phyloP scores from a whole-genome alignment of 2,329 filamentous ascomycete genomes.

The Stagonosporopsis chrysanthemi region DNA sequence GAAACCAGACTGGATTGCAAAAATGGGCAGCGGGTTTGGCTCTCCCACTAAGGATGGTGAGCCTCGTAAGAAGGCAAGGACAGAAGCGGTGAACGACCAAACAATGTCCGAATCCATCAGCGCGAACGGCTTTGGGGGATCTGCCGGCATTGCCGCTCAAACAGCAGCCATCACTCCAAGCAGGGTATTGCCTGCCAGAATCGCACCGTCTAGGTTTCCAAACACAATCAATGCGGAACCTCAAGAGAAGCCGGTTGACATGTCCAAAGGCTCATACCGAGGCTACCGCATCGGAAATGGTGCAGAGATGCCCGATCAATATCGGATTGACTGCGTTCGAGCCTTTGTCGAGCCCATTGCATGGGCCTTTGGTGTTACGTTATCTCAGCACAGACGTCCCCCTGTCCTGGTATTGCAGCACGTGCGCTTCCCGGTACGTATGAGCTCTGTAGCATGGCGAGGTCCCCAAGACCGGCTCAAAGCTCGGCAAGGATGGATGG shows the following conservation, averaged over 20 bases:
- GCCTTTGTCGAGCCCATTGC: slow-evolving; percentile 65
- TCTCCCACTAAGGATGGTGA: slow-evolving; percentile 30
- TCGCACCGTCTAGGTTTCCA: slow-evolving; percentile 39
- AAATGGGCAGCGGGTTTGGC: slow-evolving; percentile 14
- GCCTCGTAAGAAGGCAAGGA: slow-evolving; percentile 52
- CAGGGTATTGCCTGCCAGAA: slow-evolving; percentile 38
- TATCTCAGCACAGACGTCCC: slow-evolving; percentile 56
- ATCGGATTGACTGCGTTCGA: slow-evolving; percentile 63
- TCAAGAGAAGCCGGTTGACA: slow-evolving; percentile 32
- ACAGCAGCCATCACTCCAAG: slow-evolving; percentile 28
- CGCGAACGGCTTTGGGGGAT: slow-evolving; percentile 19
- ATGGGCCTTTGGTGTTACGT: slow-evolving; percentile 65
- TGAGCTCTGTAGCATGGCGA: slow-evolving; percentile 63
- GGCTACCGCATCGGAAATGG: slow-evolving; percentile 66
- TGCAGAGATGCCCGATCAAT: slow-evolving; percentile 65
- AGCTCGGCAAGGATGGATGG: slow-evolving; percentile 62
- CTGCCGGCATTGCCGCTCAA: slow-evolving; percentile 7
- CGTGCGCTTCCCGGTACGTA: slow-evolving; percentile 64
- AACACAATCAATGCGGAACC: slow-evolving; percentile 31
- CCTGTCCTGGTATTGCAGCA: slow-evolving; percentile 58
- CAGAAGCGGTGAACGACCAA: slow-evolving; percentile 30
- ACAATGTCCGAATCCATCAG: slow-evolving; percentile 17
- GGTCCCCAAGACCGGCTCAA: slow-evolving; percentile 60
- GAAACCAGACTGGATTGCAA: slow-evolving; percentile 19
- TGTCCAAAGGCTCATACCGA: slow-evolving; percentile 57